Conservation (phyloP, 2,329 filamentous ascomycete genomes). For the Claviceps humidiphila region DNA sequence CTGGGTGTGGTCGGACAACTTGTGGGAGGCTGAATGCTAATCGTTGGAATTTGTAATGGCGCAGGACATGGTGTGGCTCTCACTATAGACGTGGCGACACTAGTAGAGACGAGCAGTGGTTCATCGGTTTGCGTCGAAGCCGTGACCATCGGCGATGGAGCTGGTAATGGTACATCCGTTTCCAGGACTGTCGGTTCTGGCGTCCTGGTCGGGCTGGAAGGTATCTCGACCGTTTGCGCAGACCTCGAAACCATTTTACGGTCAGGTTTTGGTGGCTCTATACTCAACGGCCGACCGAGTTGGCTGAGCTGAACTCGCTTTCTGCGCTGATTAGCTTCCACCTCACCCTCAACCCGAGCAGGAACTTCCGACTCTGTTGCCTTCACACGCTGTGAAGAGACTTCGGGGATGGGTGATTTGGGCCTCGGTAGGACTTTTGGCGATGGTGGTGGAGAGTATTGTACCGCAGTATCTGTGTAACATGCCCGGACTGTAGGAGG, state of each 20-base stretch:
- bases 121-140: constrained; percentile 48
- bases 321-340: constrained; percentile 61
- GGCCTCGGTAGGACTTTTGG: constrained; percentile 36
- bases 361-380: constrained; percentile 29
- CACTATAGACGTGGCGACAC: constrained; percentile 8
- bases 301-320: constrained; percentile 50
- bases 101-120: constrained; percentile 4
- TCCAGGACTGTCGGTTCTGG: constrained; percentile 38
- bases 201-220: constrained; percentile 51
- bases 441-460: constrained; percentile 73
- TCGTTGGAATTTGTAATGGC: constrained; percentile 58
- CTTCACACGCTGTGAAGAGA: constrained; percentile 21
- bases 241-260: constrained; percentile 45
- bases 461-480: constrained; percentile 66
- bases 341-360: constrained; percentile 38
- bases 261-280: constrained; percentile 29
- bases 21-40: constrained; percentile 78
- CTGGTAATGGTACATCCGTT: constrained; percentile 25
- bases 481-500: constrained; percentile 24
- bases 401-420: constrained; percentile 29
- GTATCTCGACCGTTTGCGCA: constrained; percentile 12
- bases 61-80: constrained; percentile 21
- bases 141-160: constrained; percentile 32
- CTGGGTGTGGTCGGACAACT: constrained; percentile 72
- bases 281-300: constrained; percentile 33